These are phyloP conservation scores for Dillenia suffruticosa DNA, from an alignment of 164 flowering plant species.

Conservation along the genomic window DNA sequence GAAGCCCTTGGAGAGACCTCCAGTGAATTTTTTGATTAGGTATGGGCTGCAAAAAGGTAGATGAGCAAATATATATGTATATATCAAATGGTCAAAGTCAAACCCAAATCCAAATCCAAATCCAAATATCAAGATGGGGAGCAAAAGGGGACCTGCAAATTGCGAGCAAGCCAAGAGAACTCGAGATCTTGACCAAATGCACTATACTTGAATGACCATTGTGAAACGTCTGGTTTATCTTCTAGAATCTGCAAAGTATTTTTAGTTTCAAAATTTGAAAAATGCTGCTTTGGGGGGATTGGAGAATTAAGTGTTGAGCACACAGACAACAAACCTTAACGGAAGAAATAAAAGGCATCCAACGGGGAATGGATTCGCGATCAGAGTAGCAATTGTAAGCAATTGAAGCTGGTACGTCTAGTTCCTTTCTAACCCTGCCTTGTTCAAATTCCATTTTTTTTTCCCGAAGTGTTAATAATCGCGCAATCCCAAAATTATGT, in stretches of 20 bases:
- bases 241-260: constrained; percentile 41
- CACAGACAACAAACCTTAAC: constrained; percentile 53
- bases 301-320: too few species aligned
- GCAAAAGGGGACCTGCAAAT: constrained; percentile 57
- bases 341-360: constrained; percentile 98
- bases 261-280: too few species aligned
- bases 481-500: not conserved
- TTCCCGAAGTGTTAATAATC: not conserved
- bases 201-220: constrained; percentile 80
- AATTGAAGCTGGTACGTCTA: constrained; percentile 73
- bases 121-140: too few species aligned
- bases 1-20: constrained; percentile 86
- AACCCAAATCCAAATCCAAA: not conserved
- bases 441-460: constrained; percentile 5
- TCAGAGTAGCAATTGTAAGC: constrained; percentile 80
- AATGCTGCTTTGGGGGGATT: too few species aligned
- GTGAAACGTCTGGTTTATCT: constrained; percentile 78
- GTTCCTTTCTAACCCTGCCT: constrained; percentile 67
- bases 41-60: constrained; percentile 53
- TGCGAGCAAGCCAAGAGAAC: constrained; percentile 88
- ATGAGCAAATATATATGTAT: not conserved
- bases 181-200: constrained; percentile 86
- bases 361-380: constrained; percentile 79
- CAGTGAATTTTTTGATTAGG: constrained; percentile 96
- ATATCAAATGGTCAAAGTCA: not conserved